Percentiles rank a stretch among this genome's conserved stretches.
Conservation (phyloP, 495 filamentous ascomycete species). For the Letharia lupina region DNA sequence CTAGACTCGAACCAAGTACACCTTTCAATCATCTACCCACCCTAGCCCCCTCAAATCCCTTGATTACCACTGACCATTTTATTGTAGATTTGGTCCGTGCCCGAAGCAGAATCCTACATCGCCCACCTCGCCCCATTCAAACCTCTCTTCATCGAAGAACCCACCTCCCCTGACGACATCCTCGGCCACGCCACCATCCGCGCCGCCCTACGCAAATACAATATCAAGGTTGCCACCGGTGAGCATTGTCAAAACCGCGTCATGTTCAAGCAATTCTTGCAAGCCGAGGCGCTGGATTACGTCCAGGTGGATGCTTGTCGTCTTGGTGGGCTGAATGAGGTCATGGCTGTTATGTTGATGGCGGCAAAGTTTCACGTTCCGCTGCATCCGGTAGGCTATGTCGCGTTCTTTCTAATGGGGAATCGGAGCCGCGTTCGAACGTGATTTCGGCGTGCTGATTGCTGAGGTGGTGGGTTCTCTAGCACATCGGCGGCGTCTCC, state of each 20-base stretch:
- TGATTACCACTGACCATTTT: no score
- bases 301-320: conserved; percentile 80
- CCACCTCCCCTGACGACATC: neutral
- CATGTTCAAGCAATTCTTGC: neutral
- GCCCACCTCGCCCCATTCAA: neutral
- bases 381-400: neutral
- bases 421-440: neutral
- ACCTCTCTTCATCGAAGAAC: neutral
- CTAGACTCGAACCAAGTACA: conserved; percentile 2
- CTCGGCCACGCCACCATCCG: neutral
- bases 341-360: conserved; percentile 81
- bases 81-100: neutral
- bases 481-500: conserved; percentile 62
- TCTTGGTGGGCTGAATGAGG: conserved; percentile 87
- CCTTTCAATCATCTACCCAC: no score
- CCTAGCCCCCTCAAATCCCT: no score
- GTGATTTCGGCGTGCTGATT: neutral
- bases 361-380: conserved; percentile 58
- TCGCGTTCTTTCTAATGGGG: neutral
- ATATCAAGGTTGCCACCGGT: neutral
- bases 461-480: neutral
- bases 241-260: neutral
- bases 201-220: neutral
- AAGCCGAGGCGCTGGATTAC: conserved; percentile 51
- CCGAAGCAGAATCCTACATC: neutral